Evolutionary conservation across 2,329 filamentous ascomycete species (phyloP).

Genomic region (Fonsecaea nubica): DNA sequence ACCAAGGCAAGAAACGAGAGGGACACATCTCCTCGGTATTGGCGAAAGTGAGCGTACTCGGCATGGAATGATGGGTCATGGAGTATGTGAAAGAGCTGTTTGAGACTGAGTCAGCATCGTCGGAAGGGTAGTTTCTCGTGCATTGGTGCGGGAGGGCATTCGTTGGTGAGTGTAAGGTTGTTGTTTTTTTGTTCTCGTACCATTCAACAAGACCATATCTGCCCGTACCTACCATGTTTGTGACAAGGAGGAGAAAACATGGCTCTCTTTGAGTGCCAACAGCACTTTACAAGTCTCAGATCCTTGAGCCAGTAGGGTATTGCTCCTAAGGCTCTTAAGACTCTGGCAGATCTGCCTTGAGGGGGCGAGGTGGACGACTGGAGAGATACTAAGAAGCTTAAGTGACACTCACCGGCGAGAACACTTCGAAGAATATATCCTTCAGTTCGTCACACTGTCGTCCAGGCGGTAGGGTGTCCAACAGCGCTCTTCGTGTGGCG

Average conservation of each 20-base stretch:
- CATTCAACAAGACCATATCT: background rate
- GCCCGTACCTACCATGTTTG: background rate
- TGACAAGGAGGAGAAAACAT: background rate
- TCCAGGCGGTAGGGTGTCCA: constrained; percentile 46
- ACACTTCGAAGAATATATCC: constrained; percentile 48
- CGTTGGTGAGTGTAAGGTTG: background rate
- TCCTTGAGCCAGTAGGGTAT: background rate
- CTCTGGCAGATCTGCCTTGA: background rate
- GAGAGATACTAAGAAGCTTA: background rate
- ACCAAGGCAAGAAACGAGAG: constrained; percentile 50
- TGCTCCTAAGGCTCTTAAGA: background rate
- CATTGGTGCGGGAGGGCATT: background rate
- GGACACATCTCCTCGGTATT: constrained; percentile 46
- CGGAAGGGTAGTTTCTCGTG: background rate
- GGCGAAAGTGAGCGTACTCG: constrained; percentile 49
- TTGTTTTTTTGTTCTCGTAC: background rate
- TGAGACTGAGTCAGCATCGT: constrained; percentile 8
- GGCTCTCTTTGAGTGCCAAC: background rate
- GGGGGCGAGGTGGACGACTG: background rate
- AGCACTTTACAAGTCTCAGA: background rate
- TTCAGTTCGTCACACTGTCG: constrained; percentile 48
- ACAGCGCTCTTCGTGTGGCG: constrained; percentile 42
- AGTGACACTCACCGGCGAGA: constrained; percentile 46
- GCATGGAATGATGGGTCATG: constrained; percentile 51
- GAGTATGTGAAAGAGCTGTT: constrained; percentile 49